Conservation (phyloP, 1,139 yeast species). For the Kodamaea suecica region DNA sequence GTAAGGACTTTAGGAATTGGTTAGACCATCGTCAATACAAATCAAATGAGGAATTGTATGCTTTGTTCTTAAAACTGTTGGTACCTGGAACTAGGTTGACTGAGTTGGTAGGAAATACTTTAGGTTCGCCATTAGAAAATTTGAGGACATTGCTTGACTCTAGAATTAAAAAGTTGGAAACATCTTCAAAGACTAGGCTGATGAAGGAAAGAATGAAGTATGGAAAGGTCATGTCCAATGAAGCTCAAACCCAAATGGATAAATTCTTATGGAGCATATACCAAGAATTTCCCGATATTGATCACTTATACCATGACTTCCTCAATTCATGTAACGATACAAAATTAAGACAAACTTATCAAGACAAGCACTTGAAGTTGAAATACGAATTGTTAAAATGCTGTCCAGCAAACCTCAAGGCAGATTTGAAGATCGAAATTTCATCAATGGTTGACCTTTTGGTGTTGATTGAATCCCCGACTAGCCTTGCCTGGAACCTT, state of each 20-base stretch:
- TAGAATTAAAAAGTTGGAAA: slow-evolving; percentile 38
- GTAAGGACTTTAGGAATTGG: slow-evolving; percentile 46
- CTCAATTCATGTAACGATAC: slow-evolving; percentile 67
- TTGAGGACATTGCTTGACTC: slow-evolving; percentile 50
- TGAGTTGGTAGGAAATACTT: slow-evolving; percentile 47
- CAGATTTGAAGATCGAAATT: slow-evolving; percentile 38
- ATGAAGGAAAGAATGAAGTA: slow-evolving; percentile 40
- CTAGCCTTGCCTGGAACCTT: slow-evolving; percentile 69
- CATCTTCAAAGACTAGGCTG: slow-evolving; percentile 25
- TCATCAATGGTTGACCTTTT: slow-evolving; percentile 65
- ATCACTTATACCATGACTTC: slow-evolving; percentile 50
- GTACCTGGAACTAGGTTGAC: slow-evolving; percentile 66
- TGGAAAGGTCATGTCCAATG: slow-evolving; percentile 32
- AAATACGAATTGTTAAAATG: slow-evolving; percentile 49
- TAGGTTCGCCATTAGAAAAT: slow-evolving; percentile 52
- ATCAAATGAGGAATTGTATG: slow-evolving; percentile 32
- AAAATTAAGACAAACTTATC: slow-evolving; percentile 51
- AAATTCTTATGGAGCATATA: slow-evolving; percentile 50
- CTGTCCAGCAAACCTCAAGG: slow-evolving; percentile 33
- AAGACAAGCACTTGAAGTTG: slow-evolving; percentile 58
- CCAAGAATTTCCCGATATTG: slow-evolving; percentile 44
- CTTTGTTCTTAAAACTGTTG: slow-evolving; percentile 48
- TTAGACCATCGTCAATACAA: slow-evolving; percentile 34
- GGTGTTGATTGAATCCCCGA: slow-evolving; percentile 58
- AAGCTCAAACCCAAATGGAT: slow-evolving; percentile 34